A percentile compares a stretch with the other conserved stretches of the same genome.
phyloP scores from a whole-genome alignment of 352 stramenopile genomes.

The Globisporangium iwayamae region DNA sequence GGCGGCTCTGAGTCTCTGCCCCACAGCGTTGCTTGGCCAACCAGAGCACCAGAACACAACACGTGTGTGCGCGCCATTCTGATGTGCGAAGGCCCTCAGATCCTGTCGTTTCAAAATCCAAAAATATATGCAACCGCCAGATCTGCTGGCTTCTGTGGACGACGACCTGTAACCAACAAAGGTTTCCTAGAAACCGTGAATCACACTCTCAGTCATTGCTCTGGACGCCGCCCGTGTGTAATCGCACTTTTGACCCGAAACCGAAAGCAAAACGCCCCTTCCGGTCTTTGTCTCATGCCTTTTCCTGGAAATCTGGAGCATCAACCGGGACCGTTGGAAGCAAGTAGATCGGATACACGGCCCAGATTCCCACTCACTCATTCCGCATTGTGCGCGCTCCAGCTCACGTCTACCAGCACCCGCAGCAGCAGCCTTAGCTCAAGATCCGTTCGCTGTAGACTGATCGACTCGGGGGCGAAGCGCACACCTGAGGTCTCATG shows the following conservation, averaged over 20 bases:
- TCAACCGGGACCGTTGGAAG: neutral
- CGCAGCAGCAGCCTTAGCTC: neutral
- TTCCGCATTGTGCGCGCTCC: slow-evolving; percentile 8
- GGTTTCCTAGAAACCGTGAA: neutral
- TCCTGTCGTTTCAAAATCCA: neutral
- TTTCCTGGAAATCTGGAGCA: neutral
- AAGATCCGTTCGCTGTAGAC: neutral
- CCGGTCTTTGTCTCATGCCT: slow-evolving; percentile 3
- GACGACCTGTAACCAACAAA: neutral
- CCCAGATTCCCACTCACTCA: neutral
- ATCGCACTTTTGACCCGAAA: neutral
- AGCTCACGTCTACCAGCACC: neutral
- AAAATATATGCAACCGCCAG: neutral
- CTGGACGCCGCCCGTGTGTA: neutral
- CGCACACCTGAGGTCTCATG: neutral
- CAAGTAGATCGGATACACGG: neutral
- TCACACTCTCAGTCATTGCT: too few species aligned
- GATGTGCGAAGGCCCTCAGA: neutral
- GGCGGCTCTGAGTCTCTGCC: neutral
- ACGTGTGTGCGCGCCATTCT: neutral
- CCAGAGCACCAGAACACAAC: neutral
- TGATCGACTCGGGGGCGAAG: neutral
- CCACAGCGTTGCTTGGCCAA: neutral
- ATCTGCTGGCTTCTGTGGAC: neutral
- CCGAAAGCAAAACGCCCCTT: neutral